Evolutionary conservation across 176 grass and related monocot genomes (phyloP).

Genomic region (Pharus latifolius): DNA sequence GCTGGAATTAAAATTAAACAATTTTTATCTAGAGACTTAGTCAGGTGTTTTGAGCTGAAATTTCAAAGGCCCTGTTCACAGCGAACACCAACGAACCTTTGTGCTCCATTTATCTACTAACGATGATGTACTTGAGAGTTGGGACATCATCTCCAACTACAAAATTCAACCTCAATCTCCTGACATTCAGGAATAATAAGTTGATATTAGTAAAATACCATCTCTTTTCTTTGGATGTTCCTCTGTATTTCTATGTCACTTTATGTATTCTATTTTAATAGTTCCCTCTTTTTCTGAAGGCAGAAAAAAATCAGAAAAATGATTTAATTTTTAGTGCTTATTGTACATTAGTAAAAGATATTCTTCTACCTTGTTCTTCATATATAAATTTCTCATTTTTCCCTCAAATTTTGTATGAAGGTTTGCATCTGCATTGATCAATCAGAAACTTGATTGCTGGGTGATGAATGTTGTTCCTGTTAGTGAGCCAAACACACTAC

Average conservation of each 20-base stretch:
- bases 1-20: not conserved
- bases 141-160: too few species aligned
- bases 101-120: not conserved
- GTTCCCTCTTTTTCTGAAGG: not conserved
- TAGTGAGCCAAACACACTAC: conserved; percentile 68
- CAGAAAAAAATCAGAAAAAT: not conserved
- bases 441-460: conserved; percentile 69
- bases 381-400: not conserved
- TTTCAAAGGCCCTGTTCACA: not conserved
- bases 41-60: too few species aligned
- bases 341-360: not conserved
- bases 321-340: not conserved
- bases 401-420: conserved; percentile 25
- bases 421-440: conserved; percentile 72
- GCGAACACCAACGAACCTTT: not conserved
- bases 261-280: not conserved
- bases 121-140: not conserved
- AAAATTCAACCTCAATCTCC: too few species aligned
- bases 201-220: not conserved
- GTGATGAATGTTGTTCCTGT: conserved; percentile 96
- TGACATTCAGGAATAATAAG: not conserved
- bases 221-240: not conserved
- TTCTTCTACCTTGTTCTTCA: not conserved
- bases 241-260: not conserved
- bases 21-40: not conserved